phyloP scores from a whole-genome alignment of 495 filamentous ascomycete genomes.

The Poronia punctata region DNA sequence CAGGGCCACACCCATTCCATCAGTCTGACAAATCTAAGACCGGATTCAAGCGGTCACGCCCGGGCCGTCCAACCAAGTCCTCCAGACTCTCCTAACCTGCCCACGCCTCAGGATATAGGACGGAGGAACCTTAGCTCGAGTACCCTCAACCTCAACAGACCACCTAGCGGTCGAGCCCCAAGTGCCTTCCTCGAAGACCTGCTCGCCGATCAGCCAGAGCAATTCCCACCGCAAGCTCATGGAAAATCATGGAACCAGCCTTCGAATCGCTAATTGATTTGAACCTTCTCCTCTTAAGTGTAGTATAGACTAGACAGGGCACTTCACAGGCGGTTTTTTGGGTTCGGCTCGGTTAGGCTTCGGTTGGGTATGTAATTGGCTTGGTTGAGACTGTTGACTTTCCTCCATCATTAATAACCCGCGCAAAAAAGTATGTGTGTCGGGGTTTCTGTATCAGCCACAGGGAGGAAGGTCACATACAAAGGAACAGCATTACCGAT shows the following conservation, averaged over 20 bases:
- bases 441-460: too few relatives aligned
- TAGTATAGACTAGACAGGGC: too few relatives aligned
- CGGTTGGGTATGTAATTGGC: too few relatives aligned
- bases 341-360: too few relatives aligned
- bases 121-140: constrained; percentile 54
- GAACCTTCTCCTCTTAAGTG: too few relatives aligned
- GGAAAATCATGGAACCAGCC: constrained; percentile 20
- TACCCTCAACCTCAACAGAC: constrained; percentile 59
- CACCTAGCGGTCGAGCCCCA: constrained; percentile 69
- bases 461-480: too few relatives aligned
- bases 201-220: constrained; percentile 54
- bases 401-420: too few relatives aligned
- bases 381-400: too few relatives aligned
- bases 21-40: constrained; percentile 49
- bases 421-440: too few relatives aligned
- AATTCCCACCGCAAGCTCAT: constrained; percentile 28
- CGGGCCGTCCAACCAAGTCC: constrained; percentile 48
- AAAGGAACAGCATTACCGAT: too few relatives aligned
- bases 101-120: constrained; percentile 23
- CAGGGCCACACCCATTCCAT: constrained; percentile 43
- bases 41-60: constrained; percentile 43
- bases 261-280: too few relatives aligned
- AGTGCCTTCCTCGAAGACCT: constrained; percentile 92
- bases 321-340: too few relatives aligned
- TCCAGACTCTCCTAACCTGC: constrained; percentile 44